Conservation (phyloP, 139 green algal genomes). For the Dunaliella primolecta region DNA sequence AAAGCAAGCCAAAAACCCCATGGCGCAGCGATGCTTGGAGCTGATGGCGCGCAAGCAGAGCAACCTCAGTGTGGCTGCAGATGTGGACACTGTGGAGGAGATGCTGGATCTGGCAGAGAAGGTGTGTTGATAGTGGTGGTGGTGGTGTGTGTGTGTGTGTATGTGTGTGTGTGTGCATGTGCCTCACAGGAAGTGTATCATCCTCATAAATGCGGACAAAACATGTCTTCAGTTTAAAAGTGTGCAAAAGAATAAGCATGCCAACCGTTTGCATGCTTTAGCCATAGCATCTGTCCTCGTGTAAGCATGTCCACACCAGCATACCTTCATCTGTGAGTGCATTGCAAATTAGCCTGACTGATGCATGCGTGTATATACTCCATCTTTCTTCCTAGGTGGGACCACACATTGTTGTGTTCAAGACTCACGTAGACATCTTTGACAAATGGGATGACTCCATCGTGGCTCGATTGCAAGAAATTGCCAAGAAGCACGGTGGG, state of each 20-base stretch:
- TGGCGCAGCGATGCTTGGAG: slow-evolving; percentile 73
- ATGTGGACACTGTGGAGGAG: slow-evolving; percentile 85
- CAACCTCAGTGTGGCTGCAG: slow-evolving; percentile 95
- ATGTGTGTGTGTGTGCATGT: slow-evolving; percentile 11
- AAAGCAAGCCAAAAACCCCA: slow-evolving; percentile 64
- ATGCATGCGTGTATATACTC: too few species aligned
- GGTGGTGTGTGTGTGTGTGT: neutral
- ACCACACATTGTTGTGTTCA: slow-evolving; percentile 95
- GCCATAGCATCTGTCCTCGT: too few species aligned
- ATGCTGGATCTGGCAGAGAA: slow-evolving; percentile 89
- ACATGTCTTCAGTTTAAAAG: slow-evolving; percentile 1
- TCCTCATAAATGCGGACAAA: too few species aligned
- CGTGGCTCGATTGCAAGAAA: slow-evolving; percentile 36
- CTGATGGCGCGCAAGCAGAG: slow-evolving; percentile 92
- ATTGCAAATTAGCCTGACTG: too few species aligned
- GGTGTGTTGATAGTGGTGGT: slow-evolving; percentile 29
- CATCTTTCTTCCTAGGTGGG: too few species aligned
- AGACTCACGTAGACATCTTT: slow-evolving; percentile 98
- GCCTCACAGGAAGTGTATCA: neutral
- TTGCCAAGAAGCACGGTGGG: slow-evolving; percentile 86
- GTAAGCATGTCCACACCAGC: too few species aligned
- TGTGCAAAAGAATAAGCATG: too few species aligned
- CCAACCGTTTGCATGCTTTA: too few species aligned
- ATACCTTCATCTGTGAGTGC: too few species aligned
- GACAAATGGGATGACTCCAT: slow-evolving; percentile 56